A percentile compares a stretch with the other conserved stretches of the same genome.
Conservation (phyloP, 768 basidiomycete species). For the Termitomyces sp. region DNA sequence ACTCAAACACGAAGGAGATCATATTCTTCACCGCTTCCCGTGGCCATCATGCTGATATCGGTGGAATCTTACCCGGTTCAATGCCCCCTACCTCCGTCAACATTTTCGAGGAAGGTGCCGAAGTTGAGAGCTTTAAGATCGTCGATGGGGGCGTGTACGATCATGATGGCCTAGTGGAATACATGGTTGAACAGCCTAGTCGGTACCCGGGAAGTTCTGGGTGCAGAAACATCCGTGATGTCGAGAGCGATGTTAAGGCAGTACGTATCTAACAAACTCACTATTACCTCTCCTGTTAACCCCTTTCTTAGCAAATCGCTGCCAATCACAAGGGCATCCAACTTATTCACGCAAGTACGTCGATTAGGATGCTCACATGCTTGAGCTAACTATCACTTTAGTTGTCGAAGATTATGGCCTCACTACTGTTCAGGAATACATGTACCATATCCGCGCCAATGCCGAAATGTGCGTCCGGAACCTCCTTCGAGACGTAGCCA, state of each 20-base stretch:
- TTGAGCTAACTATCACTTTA: constrained; percentile 24
- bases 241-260: constrained; percentile 90
- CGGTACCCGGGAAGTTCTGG: constrained; percentile 84
- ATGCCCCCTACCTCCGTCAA: constrained; percentile 94
- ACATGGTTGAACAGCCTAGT: constrained; percentile 81
- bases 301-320: constrained; percentile 71
- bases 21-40: constrained; percentile 93
- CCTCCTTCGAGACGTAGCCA: constrained; percentile 72
- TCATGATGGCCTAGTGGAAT: constrained; percentile 64
- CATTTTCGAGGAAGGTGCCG: constrained; percentile 92
- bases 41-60: constrained; percentile 93
- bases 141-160: constrained; percentile 83
- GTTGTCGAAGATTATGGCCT: constrained; percentile 87
- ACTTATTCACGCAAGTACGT: constrained; percentile 73
- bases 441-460: constrained; percentile 86
- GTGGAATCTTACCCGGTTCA: constrained; percentile 87
- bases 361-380: not conserved
- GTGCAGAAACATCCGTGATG: constrained; percentile 82
- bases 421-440: constrained; percentile 87
- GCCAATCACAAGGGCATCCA: constrained; percentile 92
- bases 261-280: constrained; percentile 36
- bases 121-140: constrained; percentile 89
- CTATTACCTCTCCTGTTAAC: constrained; percentile 7
- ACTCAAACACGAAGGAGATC: constrained; percentile 58
- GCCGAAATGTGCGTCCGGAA: constrained; percentile 86